Evolutionary conservation across 176 grass and related monocot genomes (phyloP), one percentile per base, ranked within the genome.

Genomic region (Metroxylon sagu): DNA sequence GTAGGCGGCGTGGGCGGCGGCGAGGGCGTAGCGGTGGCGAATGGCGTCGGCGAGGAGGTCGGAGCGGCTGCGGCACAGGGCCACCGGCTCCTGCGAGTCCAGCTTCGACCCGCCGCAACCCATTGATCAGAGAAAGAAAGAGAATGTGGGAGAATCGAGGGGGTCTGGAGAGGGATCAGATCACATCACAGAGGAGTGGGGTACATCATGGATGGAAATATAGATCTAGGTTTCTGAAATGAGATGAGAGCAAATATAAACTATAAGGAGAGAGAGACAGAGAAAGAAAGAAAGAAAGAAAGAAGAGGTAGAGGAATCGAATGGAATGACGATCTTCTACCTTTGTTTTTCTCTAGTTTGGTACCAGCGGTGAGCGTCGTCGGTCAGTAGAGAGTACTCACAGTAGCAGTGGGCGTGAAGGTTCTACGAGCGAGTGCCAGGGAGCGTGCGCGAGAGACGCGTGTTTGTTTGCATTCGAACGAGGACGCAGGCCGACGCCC

Each of bases 61-160:
- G 25, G 70, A 65, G 51, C 93, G 84, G 60, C 63, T 73, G 23
- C 84, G 87, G 75, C 93, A 98, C 0, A 85, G 79, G 52, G 73
- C 81, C 16, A 98, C 87, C 5, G 87, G 72, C 65, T 87, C 74
- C 74, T 98, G 84, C 51, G 80, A 60, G 53, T 92, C 76, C 5
- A 98, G 78, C 81, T 98, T 98, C 49, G 93, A 98, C 17, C 62
- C 76, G 30, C 85, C 77, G 79, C 93, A 98, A 6, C 93, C 93
- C 93, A 98, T 97, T 5, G 50, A 30, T 54, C 66, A 51, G 54
- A 18, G 26, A 1, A 63, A n/a, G 25, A 23, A 31, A 31, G 15
- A 12, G 61, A 54, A 23, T 0, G 54, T 39, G 57, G 29, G 5
- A 18, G 21, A 17, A 17, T 6, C 30, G 39, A 19, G 17, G 30